Base-by-base conservation (phyloP, 768 basidiomycete genomes). In the Auricularia cornea region DNA sequence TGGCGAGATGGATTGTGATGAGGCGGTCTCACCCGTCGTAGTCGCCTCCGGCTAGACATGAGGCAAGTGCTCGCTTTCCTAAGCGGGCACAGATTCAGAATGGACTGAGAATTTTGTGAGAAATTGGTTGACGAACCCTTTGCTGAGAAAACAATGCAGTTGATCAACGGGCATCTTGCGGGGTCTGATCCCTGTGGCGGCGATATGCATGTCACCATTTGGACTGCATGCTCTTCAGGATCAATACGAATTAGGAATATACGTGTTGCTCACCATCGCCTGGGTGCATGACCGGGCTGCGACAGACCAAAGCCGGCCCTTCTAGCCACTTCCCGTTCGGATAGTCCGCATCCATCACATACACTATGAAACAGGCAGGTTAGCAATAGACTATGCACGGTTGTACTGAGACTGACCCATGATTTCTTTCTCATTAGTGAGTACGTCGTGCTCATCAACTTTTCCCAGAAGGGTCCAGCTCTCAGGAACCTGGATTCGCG, bases 401-500 rank as follows among this genome's bases (percentile, higher is more conserved):
- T 40, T 40, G 54, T 30, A 33, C 10, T 8, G 6, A n/a, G 26
- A 69, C 79, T 54, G 66, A 88, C 90, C 89, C 65, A 84, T 92
- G 3, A 93, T 85, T 66, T 88, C 76, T 1, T 81, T 83, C 64
- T 80, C 79, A 4, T 73, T 71, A 16, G 35, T 10, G 35, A 92
- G 73, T 35, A 70, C 76, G 69, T 78, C 87, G 2, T 90, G 90
- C 73, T 93, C 90, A 68, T 94, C 92, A 3, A 90, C 88, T 10
- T 94, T 82, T 1, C 93, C 92, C 12, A 92, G 88, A 1, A 94
- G 79, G 30, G 85, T 78, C 64, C 84, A 84, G 64, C 85, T 86
- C 1, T 84, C 75, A 0, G 86, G 86, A 11, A 94, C 80, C 3
- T 80, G 83, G 30, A 94, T 89, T 10, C 90, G 79, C 0, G 92